Evolutionary conservation across 352 stramenopile species (phyloP).

Genomic region (Phytophthora boehmeriae): DNA sequence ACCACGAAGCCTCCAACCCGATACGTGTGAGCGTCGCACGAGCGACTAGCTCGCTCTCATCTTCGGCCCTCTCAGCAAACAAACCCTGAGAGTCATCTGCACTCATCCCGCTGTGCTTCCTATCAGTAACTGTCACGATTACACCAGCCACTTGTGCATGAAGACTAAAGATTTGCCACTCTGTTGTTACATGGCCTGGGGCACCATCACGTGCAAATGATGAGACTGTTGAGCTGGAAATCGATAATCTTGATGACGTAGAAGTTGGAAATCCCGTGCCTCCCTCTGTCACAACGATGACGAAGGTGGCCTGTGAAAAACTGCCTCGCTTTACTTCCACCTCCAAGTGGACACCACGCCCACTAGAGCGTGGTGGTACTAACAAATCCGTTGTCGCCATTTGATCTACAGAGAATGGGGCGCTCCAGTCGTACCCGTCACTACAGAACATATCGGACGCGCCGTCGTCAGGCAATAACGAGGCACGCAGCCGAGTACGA

Average conservation of each 20-base stretch:
- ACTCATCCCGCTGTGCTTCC: constrained; percentile 26
- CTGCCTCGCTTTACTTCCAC: constrained; percentile 73
- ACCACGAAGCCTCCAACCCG: constrained; percentile 53
- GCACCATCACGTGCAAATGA: constrained; percentile 14
- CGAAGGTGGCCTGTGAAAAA: constrained; percentile 75
- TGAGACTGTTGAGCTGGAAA: constrained; percentile 23
- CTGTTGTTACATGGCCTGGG: constrained; percentile 1
- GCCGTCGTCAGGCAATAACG: constrained; percentile 52
- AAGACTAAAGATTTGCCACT: constrained; percentile 69
- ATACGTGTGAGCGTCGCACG: constrained; percentile 74
- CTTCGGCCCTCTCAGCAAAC: constrained; percentile 26
- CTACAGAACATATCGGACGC: constrained; percentile 21
- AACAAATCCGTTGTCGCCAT: constrained; percentile 52
- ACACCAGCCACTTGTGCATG: constrained; percentile 75
- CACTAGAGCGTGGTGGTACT: constrained; percentile 48
- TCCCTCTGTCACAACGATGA: constrained; percentile 65
- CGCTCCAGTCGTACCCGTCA: constrained; percentile 73
- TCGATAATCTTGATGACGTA: constrained; percentile 25
- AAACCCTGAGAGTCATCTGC: constrained; percentile 23
- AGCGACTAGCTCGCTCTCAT: constrained; percentile 57
- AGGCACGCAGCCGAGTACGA: constrained; percentile 58
- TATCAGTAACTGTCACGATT: constrained; percentile 75
- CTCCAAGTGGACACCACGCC: constrained; percentile 43
- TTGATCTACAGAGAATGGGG: constrained; percentile 55
- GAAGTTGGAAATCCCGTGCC: constrained; percentile 21